Evolutionary conservation across 805 yeast genomes (phyloP), one percentile per base, ranked within the genome.

Genomic region (Candida yuanshanica): DNA sequence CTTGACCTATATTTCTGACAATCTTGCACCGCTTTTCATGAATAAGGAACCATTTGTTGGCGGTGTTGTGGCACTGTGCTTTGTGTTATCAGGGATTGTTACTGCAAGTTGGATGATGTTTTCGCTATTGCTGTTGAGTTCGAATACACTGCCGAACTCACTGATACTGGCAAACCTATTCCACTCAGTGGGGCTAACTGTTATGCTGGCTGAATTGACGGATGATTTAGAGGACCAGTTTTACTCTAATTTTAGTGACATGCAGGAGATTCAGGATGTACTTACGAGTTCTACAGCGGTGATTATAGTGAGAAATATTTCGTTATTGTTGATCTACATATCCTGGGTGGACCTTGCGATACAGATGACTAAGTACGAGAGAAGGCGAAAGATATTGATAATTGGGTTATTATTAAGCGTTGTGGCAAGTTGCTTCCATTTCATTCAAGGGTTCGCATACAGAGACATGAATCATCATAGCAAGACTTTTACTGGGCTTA

Each of bases 61-160:
- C 20, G 65, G 75, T 13, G 64, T 68, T 35, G 56, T 70, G 2
- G 57, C 70, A 33, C 60, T 79, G 4, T 60, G 74, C 34, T 79
- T 76, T 59, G 72, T 72, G n/a, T 54, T 73, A 4, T 68, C 77
- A 41, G 76, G 80, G 0, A 65, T 75, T 16, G 76, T 78, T 45
- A 75, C 77, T 6, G 71, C 81, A 13, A 67, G 81, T 21, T 86
- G 95, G 95, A 77, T 84, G 77, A 64, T 86, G 20, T 62, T 81
- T 38, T 45, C 83, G 14, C 60, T 83, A 25, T 64, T 83, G 33
- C 53, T 74, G 17, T 56, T 85, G 24, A 71, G 77, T 17, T 75
- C 73, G 31, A 75, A 75, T 48, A 64, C 74, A 20, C 74, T 82
- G 41, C 88, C 90, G 4, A 55, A 66, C 32, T 58, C 79, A 34